Evolutionary conservation across 2,329 filamentous ascomycete genomes (phyloP), one percentile per base, ranked within the genome.

Genomic region (Penicillium thymicola): DNA sequence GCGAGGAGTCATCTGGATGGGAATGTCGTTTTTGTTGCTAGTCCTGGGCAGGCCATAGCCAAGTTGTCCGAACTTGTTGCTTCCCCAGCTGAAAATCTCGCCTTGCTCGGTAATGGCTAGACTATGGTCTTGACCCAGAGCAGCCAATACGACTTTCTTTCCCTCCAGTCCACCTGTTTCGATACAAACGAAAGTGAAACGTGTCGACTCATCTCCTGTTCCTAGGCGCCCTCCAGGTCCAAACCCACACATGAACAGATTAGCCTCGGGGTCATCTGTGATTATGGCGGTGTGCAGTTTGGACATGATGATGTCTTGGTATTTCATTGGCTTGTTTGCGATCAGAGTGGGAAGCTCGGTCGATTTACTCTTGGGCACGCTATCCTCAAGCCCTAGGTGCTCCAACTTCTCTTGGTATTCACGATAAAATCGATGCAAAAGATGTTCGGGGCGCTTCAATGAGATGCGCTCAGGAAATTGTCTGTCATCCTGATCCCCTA

Each of bases 81-180:
- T 89, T 8, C 94, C 94, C 94, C 94, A 99, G 1, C 91, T 94
- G 79, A 90, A 96, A 6, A 96, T 84, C 64, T 95, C 90, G n/a
- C 94, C 93, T 51, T 87, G 82, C n/a, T 86, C 86, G 4, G 90
- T 89, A 6, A 97, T 79, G 1, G 91, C 93, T 71, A 99, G 81
- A 3, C 89, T 90, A 71, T 99, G 94, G 63, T 96, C 94, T 69
- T 95, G 90, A 0, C 94, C 94, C 3, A 99, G 81, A 1, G 92
- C 91, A 45, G 96, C 82, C n/a, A 86, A 84, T 2, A 83, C 78
- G 5, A 97, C 82, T 65, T 86, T 89, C 70, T 87, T 92, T 50
- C 90, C 88, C 1, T 82, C 79, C 4, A 97, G 77, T 1, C 80
- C 84, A 2, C 89, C 89, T 1, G 86, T 86, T 69, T 92, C 88